Evolutionary conservation across 1,139 yeast genomes (phyloP).

Genomic region (Candida sp.): DNA sequence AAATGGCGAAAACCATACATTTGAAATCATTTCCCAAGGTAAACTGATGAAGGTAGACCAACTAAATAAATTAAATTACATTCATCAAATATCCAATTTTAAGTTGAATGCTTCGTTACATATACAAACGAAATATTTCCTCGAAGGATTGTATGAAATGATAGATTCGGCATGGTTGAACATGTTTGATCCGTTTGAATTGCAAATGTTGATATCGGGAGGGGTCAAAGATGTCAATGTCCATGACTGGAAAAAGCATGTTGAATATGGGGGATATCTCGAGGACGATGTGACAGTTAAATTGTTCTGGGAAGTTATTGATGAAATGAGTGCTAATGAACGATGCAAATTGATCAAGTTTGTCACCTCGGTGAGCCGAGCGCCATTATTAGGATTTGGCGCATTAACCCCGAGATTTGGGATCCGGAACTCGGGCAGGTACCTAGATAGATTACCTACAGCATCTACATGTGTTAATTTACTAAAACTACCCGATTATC

Average conservation of each 20-base stretch:
- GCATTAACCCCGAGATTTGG: slow-evolving; percentile 78
- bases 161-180: slow-evolving; percentile 74
- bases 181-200: slow-evolving; percentile 80
- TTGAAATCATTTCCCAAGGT: slow-evolving; percentile 61
- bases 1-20: slow-evolving; percentile 31
- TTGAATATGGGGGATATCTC: slow-evolving; percentile 65
- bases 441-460: slow-evolving; percentile 65
- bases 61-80: slow-evolving; percentile 67
- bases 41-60: slow-evolving; percentile 49
- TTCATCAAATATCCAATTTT: slow-evolving; percentile 76
- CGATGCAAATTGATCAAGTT: slow-evolving; percentile 68
- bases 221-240: slow-evolving; percentile 68
- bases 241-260: slow-evolving; percentile 60
- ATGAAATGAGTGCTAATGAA: slow-evolving; percentile 62
- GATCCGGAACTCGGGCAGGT: slow-evolving; percentile 66
- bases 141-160: slow-evolving; percentile 67
- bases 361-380: slow-evolving; percentile 88
- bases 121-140: slow-evolving; percentile 60
- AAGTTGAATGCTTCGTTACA: slow-evolving; percentile 65
- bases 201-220: slow-evolving; percentile 85
- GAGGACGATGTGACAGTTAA: slow-evolving; percentile 54
- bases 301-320: slow-evolving; percentile 74
- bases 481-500: slow-evolving; percentile 80
- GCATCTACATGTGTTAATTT: slow-evolving; percentile 92
- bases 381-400: slow-evolving; percentile 85